These are phyloP conservation scores for Cymodocea nodosa DNA, from an alignment of 116 monocot genomes.

Conservation along the genomic window DNA sequence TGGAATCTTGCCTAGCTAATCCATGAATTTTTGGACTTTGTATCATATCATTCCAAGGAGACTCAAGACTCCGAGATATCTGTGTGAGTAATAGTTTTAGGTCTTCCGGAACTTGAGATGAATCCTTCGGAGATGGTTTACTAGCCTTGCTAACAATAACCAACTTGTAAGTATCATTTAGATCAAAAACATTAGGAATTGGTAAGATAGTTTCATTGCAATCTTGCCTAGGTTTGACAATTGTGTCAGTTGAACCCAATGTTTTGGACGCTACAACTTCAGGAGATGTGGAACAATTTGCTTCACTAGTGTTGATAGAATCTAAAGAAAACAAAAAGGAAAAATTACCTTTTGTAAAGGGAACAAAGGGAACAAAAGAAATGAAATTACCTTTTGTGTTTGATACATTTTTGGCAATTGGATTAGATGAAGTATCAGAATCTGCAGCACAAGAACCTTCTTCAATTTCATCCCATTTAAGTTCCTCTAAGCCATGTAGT, in stretches of 20 bases:
- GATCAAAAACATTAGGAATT: constrained; percentile 24
- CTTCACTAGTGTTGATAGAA: constrained; percentile 14
- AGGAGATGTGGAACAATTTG: constrained; percentile 2
- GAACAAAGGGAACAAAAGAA: not conserved
- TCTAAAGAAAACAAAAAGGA: constrained; percentile 4
- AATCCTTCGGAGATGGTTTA: constrained; percentile 41
- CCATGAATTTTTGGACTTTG: constrained; percentile 36
- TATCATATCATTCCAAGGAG: constrained; percentile 33
- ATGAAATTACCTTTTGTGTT: constrained; percentile 18
- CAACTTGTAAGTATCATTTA: constrained; percentile 68
- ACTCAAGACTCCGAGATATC: constrained; percentile 48
- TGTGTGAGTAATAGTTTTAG: constrained; percentile 58
- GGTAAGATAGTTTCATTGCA: constrained; percentile 17
- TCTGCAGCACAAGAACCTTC: not conserved
- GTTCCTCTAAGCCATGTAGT: constrained; percentile 26
- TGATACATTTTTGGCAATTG: constrained; percentile 15
- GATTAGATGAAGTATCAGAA: constrained; percentile 10
- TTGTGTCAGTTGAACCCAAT: constrained; percentile 7
- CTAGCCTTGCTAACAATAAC: constrained; percentile 23
- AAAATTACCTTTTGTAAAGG: not conserved
- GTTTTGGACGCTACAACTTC: constrained; percentile 9
- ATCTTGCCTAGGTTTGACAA: constrained; percentile 8
- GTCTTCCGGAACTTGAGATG: constrained; percentile 50
- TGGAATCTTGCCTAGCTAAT: constrained; percentile 31
- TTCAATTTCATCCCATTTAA: constrained; percentile 21